Evolutionary conservation across 805 yeast species (phyloP).

Genomic region (Nakazawaea pomicola): DNA sequence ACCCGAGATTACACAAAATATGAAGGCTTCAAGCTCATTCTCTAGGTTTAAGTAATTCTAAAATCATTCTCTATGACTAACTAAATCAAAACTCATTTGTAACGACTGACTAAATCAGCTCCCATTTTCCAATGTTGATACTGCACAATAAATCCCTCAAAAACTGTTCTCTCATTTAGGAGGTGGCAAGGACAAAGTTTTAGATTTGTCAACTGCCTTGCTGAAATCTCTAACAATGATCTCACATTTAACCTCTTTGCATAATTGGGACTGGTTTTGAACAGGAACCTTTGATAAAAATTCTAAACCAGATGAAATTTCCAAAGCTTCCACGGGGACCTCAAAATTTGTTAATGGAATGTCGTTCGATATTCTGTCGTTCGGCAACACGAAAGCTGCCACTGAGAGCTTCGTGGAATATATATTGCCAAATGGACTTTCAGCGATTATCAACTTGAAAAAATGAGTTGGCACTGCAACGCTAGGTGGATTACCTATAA

Average conservation of each 20-base stretch:
- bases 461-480: constrained; percentile 98
- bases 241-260: constrained; percentile 76
- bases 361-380: constrained; percentile 67
- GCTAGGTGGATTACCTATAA: constrained; percentile 94
- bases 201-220: constrained; percentile 26
- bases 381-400: constrained; percentile 93
- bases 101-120: too few species aligned
- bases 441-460: constrained; percentile 87
- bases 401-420: constrained; percentile 50
- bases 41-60: too few species aligned
- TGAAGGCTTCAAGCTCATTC: too few species aligned
- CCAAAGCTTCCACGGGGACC: constrained; percentile 87
- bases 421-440: constrained; percentile 40
- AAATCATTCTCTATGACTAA: too few species aligned
- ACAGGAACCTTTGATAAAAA: constrained; percentile 66
- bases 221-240: constrained; percentile 79
- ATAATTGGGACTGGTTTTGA: constrained; percentile 53
- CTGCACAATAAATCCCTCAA: not conserved
- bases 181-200: constrained; percentile 17
- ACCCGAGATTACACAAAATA: too few species aligned
- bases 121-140: not conserved
- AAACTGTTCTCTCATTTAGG: constrained; percentile 13
- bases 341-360: constrained; percentile 70
- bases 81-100: too few species aligned
- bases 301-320: constrained; percentile 80